Conservation (phyloP, 148 eudicot species). For the Cornus controversa region DNA sequence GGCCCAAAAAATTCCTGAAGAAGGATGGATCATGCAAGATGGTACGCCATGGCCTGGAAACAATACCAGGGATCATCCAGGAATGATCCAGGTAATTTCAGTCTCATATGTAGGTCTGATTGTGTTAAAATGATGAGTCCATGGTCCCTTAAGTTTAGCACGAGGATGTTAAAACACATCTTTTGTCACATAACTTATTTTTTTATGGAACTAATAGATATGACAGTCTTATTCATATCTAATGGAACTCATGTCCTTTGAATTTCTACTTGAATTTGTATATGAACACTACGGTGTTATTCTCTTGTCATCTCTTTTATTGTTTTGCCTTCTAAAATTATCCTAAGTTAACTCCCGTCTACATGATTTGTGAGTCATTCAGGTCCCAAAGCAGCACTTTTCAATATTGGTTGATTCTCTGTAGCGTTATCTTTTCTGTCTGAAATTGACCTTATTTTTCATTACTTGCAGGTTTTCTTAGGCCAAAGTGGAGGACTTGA, state of each 20-base stretch:
- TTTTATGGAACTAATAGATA: neutral
- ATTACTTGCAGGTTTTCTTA: slow-evolving; percentile 36
- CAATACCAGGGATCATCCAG: slow-evolving; percentile 44
- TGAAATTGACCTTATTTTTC: neutral
- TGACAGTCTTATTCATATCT: neutral
- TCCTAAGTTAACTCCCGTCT: neutral
- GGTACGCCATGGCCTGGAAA: slow-evolving; percentile 52
- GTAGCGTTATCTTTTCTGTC: neutral
- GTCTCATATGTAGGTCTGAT: neutral
- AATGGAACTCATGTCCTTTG: no score
- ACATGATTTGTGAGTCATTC: neutral
- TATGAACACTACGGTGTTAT: neutral
- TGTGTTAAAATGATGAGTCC: neutral
- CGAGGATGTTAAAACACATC: neutral
- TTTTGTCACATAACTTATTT: neutral
- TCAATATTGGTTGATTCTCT: neutral
- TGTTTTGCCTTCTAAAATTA: neutral
- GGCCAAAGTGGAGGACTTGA: slow-evolving; percentile 52
- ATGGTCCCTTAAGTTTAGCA: neutral
- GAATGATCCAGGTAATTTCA: slow-evolving; percentile 44
- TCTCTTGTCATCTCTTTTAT: neutral
- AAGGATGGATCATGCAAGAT: slow-evolving; percentile 51
- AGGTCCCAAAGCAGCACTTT: neutral
- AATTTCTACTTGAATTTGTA: neutral
- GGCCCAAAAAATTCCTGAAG: slow-evolving; percentile 42